These are phyloP conservation scores for Entomortierella chlamydospora DNA, from an alignment of 192 early-diverging fungal genomes.

Conservation along the genomic window DNA sequence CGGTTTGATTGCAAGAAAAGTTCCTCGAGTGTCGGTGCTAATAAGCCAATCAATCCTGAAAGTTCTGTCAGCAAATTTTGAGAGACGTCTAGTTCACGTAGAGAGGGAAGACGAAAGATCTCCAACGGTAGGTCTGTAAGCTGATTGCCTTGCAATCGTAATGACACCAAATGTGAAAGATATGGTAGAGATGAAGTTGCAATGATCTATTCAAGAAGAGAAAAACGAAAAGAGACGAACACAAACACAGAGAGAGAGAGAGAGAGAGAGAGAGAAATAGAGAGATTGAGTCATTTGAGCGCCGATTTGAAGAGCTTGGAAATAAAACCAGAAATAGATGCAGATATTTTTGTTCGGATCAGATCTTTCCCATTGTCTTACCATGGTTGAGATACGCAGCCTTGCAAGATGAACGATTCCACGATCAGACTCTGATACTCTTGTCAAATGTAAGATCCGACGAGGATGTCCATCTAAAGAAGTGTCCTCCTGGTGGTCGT, in stretches of 20 bases:
- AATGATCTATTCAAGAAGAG: conserved; percentile 19
- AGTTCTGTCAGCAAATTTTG: conserved; percentile 37
- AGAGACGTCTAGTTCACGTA: conserved; percentile 49
- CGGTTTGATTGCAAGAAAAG: conserved; percentile 48
- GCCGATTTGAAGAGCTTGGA: too few relatives aligned
- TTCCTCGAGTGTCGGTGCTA: conserved; percentile 34
- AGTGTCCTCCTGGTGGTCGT: not conserved
- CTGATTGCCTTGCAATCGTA: conserved; percentile 40
- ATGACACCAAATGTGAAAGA: conserved; percentile 41
- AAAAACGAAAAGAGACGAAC: not conserved
- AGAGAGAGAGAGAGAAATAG: not conserved
- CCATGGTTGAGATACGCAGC: conserved; percentile 37
- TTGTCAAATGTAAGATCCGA: conserved; percentile 25
- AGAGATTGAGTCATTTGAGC: not conserved
- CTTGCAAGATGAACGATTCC: conserved; percentile 41
- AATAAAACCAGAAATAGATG: not conserved
- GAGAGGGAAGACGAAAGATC: conserved; percentile 39
- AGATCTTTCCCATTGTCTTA: conserved; percentile 14
- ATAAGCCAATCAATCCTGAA: conserved; percentile 34
- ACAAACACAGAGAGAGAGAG: not conserved
- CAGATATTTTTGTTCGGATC: too few relatives aligned
- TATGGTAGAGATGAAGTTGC: conserved; percentile 35
- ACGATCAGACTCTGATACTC: conserved; percentile 34
- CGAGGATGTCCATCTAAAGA: not conserved
- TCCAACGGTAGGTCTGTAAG: conserved; percentile 38